A percentile compares a stretch with the other conserved stretches of the same genome.
phyloP scores from a whole-genome alignment of 2,329 filamentous ascomycete species.

The Penicillium hesseltinei region DNA sequence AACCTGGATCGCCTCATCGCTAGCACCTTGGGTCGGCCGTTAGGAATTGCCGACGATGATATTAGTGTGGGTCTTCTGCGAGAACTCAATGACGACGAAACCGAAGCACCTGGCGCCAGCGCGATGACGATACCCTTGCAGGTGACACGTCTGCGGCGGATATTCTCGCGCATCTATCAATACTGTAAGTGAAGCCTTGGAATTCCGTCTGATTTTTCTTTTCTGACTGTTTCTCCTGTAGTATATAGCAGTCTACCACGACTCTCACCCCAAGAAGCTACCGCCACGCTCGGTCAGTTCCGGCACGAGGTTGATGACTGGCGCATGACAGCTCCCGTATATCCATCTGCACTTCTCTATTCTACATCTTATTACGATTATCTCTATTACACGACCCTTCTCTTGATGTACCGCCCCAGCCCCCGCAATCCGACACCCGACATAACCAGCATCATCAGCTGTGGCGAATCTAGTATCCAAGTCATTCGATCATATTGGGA shows the following conservation, averaged over 20 bases:
- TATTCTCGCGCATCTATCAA: conserved; percentile 41
- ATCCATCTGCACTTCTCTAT: conserved; percentile 38
- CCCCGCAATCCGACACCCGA: conserved; percentile 39
- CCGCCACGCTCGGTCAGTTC: conserved; percentile 30
- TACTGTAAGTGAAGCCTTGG: conserved; percentile 30
- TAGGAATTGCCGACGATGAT: conserved; percentile 44
- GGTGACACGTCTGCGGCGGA: conserved; percentile 37
- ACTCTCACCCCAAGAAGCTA: conserved; percentile 28
- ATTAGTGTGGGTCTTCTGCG: conserved; percentile 40
- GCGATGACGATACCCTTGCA: conserved; percentile 41
- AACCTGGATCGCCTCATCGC: conserved; percentile 45
- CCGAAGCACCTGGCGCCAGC: conserved; percentile 36
- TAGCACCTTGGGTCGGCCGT: conserved; percentile 40
- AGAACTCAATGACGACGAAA: conserved; percentile 42
- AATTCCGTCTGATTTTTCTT: background rate
- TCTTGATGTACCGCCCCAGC: conserved; percentile 41
- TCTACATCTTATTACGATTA: conserved; percentile 45
- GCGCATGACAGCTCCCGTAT: conserved; percentile 38
- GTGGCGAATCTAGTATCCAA: conserved; percentile 40
- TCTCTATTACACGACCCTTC: conserved; percentile 39
- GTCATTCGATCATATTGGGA: conserved; percentile 43
- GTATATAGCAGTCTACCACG: conserved; percentile 39
- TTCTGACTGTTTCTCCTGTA: conserved; percentile 11
- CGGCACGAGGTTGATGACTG: conserved; percentile 40
- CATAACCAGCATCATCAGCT: conserved; percentile 37